Percentiles rank a stretch among this genome's conserved stretches.
phyloP scores from a whole-genome alignment of 768 basidiomycete species.

The Tricholoma matsutake region DNA sequence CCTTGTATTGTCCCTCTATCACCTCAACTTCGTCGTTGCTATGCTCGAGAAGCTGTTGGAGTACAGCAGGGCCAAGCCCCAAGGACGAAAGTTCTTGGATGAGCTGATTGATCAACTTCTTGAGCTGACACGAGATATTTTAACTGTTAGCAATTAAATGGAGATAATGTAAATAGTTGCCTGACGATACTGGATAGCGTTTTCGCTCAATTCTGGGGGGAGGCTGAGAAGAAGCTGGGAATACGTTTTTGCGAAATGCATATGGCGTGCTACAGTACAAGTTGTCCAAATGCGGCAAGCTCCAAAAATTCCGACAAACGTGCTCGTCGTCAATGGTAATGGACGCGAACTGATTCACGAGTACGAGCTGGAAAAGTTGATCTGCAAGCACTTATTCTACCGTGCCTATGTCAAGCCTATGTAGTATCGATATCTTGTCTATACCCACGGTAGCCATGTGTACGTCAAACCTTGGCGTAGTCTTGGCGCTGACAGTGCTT shows the following conservation, averaged over 20 bases:
- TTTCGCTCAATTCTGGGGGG: conserved; percentile 73
- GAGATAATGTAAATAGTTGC: conserved; percentile 31
- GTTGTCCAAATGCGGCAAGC: not conserved
- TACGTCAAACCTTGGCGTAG: too few relatives aligned
- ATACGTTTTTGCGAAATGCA: conserved; percentile 79
- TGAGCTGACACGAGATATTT: conserved; percentile 52
- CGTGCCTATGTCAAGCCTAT: too few relatives aligned
- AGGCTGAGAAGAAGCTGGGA: conserved; percentile 58
- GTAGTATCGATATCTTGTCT: too few relatives aligned
- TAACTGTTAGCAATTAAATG: not conserved
- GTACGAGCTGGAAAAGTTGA: too few relatives aligned
- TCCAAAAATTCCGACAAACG: conserved; percentile 12
- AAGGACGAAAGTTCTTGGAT: conserved; percentile 73
- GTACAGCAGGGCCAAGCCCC: conserved; percentile 51
- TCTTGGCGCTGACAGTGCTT: too few relatives aligned
- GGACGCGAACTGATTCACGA: too few relatives aligned
- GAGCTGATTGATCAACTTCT: conserved; percentile 84
- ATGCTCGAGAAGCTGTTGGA: conserved; percentile 40
- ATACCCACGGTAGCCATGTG: too few relatives aligned
- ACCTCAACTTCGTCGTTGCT: conserved; percentile 6
- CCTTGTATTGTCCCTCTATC: conserved; percentile 15
- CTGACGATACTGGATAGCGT: conserved; percentile 82
- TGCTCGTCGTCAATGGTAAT: too few relatives aligned
- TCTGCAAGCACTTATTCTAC: too few relatives aligned
- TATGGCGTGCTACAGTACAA: conserved; percentile 24